phyloP scores from a whole-genome alignment of 2,329 filamentous ascomycete genomes.

The Cytospora chrysosperma region DNA sequence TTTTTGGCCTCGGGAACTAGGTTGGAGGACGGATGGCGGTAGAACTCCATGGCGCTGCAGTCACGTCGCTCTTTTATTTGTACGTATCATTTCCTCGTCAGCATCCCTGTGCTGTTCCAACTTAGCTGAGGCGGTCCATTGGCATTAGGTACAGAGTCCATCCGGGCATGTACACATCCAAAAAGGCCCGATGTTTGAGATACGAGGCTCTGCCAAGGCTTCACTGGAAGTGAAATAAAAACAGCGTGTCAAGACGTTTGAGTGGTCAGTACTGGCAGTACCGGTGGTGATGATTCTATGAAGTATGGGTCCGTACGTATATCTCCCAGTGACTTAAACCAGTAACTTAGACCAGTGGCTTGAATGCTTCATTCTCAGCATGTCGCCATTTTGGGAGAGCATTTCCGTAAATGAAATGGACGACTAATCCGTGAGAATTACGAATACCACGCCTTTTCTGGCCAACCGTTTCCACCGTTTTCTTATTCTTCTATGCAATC shows the following conservation, averaged over 20 bases:
- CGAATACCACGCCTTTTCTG: background rate
- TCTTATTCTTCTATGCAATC: background rate
- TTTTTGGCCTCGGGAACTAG: background rate
- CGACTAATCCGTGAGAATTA: background rate
- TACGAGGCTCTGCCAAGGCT: background rate
- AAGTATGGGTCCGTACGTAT: too few relatives aligned
- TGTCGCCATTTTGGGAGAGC: too few relatives aligned
- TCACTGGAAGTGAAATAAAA: background rate
- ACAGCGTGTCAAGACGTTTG: background rate
- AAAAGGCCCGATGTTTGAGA: background rate
- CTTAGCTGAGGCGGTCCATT: background rate
- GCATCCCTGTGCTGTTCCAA: background rate
- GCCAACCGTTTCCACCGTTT: background rate
- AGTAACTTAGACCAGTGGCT: too few relatives aligned
- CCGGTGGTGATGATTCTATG: background rate
- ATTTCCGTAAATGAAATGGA: background rate
- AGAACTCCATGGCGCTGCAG: background rate
- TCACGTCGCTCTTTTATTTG: background rate
- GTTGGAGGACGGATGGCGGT: background rate
- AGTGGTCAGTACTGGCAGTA: background rate
- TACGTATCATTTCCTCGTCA: background rate
- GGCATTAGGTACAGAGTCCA: background rate
- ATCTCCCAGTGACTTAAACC: too few relatives aligned
- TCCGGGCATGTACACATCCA: background rate
- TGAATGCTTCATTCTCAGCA: too few relatives aligned